Evolutionary conservation across 495 filamentous ascomycete species (phyloP), one percentile per base, ranked within the genome.

Genomic region (Aspergillus wentii): DNA sequence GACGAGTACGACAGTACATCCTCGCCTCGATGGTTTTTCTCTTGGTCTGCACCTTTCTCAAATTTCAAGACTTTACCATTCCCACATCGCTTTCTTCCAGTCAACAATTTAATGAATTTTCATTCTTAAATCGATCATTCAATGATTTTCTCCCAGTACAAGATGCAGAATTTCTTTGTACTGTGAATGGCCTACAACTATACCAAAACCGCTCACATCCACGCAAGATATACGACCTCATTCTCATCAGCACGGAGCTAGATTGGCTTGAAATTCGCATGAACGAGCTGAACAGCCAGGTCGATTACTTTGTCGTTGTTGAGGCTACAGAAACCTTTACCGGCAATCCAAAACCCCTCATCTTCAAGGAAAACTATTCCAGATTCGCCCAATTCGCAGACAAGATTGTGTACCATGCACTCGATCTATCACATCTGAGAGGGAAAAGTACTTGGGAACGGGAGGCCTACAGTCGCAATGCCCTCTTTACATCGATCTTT

Each of bases 271-370:
- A 79, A 37, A 70, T 79, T 37, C 71, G 72, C 16, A 56, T 79
- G n/a, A 64, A 75, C 54, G 65, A 62, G 25, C 63, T 69, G 19
- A 66, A 63, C 30, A 38, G 61, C 30, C 43, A 59, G 13, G 69
- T 79, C 29, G 75, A 79, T 52, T 78, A 76, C 54, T 78, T 75
- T 43, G 64, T 79, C 48, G 61, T 79, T 15, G 67, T 77, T 13
- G 75, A 78, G 54, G 54, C 64, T 11, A 38, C 40, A 39, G 60
- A 53, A 40, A 76, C 72, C 6, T 76, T 77, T 41, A 75, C 72
- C 7, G 61, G 62, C 39, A 56, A 52, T 6, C 48, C 61, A 8
- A 79, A 79, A 43, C 68, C 71, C 2, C 47, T 76, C 13, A 41
- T 56, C 34, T 61, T 77, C 30, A 48, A 51, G 19, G 49, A 65